Percentiles rank a stretch among this genome's conserved stretches.
Evolutionary conservation across 176 grass and related monocot species (phyloP).

Genomic region (Avena sativa): DNA sequence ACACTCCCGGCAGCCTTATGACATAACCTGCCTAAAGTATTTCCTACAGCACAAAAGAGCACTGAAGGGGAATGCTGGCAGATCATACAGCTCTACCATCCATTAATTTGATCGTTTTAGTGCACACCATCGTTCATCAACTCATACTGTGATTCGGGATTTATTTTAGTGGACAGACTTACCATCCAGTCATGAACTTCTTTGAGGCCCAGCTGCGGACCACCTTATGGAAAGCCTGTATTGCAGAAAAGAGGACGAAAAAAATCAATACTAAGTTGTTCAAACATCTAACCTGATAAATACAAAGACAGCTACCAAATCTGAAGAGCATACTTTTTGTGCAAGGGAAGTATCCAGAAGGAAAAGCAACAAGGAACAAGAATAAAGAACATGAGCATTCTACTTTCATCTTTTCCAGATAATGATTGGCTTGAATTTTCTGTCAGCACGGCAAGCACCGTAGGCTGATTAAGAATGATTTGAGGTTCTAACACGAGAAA

Average conservation of each 20-base stretch:
- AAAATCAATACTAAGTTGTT: slow-evolving; percentile 20
- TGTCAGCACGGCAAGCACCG: neutral
- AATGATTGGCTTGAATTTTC: neutral
- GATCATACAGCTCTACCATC: neutral
- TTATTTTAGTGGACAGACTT: slow-evolving; percentile 28
- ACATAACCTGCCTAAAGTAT: neutral
- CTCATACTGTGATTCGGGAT: neutral
- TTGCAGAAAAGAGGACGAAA: slow-evolving; percentile 10
- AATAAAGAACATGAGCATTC: slow-evolving; percentile 22
- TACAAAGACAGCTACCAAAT: slow-evolving; percentile 16
- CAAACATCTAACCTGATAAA: slow-evolving; percentile 12
- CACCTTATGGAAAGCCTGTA: slow-evolving; percentile 92
- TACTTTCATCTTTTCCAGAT: neutral
- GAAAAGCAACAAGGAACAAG: slow-evolving; percentile 19
- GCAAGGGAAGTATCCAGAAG: slow-evolving; percentile 35
- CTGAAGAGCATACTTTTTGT: neutral
- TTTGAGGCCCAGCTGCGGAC: slow-evolving; percentile 91
- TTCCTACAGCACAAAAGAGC: neutral
- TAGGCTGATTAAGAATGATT: neutral
- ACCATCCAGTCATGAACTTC: slow-evolving; percentile 98
- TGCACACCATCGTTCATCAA: neutral
- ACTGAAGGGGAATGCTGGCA: neutral
- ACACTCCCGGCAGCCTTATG: neutral
- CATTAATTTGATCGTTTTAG: slow-evolving; percentile 16
- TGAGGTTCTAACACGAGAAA: slow-evolving; percentile 8